phyloP scores from a whole-genome alignment of 768 basidiomycete species.

The Leccinum arenicola region DNA sequence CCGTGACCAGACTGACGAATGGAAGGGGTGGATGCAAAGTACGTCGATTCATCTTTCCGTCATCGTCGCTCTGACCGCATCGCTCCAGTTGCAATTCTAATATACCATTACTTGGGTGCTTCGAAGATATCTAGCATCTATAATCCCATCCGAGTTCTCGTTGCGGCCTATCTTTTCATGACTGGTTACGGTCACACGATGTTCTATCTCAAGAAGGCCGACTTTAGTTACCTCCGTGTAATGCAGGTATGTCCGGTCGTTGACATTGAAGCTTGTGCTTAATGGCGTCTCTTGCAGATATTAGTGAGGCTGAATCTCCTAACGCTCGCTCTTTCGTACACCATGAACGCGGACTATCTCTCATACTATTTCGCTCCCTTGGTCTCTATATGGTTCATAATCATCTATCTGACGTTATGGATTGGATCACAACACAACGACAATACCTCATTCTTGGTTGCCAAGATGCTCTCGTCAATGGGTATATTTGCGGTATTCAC shows the following conservation, averaged over 20 bases:
- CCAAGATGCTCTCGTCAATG: conserved; percentile 70
- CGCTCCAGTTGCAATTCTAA: conserved; percentile 73
- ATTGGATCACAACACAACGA: conserved; percentile 74
- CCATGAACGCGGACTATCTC: conserved; percentile 90
- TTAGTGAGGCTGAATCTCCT: conserved; percentile 82
- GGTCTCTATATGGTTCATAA: conserved; percentile 86
- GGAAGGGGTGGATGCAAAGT: conserved; percentile 99
- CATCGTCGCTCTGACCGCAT: conserved; percentile 2
- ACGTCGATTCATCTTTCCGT: conserved; percentile 25
- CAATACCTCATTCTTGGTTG: conserved; percentile 58
- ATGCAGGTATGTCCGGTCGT: conserved; percentile 50
- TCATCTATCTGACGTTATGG: conserved; percentile 80
- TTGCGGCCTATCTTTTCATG: conserved; percentile 91
- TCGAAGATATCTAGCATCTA: conserved; percentile 92
- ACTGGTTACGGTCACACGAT: conserved; percentile 89
- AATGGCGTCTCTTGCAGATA: conserved; percentile 40
- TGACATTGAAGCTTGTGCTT: background rate
- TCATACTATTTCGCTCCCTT: conserved; percentile 90
- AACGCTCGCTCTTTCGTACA: conserved; percentile 78
- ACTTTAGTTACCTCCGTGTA: conserved; percentile 77
- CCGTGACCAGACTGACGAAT: conserved; percentile 92
- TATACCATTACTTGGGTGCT: conserved; percentile 90
- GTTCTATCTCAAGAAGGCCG: conserved; percentile 87
- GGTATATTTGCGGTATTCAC: conserved; percentile 64
- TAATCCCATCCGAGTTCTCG: conserved; percentile 84